A percentile compares a stretch with the other conserved stretches of the same genome.
Evolutionary conservation across 352 stramenopile genomes (phyloP).

Genomic region (Globisporangium cederbergense): DNA sequence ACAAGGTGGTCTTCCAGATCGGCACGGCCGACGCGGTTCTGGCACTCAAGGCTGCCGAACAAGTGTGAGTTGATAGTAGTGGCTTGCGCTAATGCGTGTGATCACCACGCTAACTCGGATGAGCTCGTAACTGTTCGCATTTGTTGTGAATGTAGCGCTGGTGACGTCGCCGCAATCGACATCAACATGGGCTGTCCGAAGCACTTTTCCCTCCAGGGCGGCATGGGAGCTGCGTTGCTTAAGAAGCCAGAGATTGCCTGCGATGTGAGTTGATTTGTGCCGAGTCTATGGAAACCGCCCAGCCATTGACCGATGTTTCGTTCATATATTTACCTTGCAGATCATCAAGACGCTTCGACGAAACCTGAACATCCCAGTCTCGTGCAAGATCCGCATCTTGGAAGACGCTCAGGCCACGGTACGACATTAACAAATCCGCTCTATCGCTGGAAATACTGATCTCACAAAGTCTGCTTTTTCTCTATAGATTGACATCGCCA

Average conservation of each 20-base stretch:
- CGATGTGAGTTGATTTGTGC: constrained; percentile 39
- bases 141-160: constrained; percentile 27
- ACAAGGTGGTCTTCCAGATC: constrained; percentile 88
- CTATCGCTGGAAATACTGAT: too few species aligned
- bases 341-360: constrained; percentile 79
- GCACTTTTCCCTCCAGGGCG: constrained; percentile 90
- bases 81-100: not conserved
- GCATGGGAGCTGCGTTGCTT: constrained; percentile 90
- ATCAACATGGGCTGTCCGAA: constrained; percentile 96
- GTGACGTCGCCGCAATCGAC: constrained; percentile 89
- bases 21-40: constrained; percentile 76
- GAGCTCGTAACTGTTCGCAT: not conserved
- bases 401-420: constrained; percentile 64
- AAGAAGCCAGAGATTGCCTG: constrained; percentile 85
- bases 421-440: not conserved
- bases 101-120: not conserved
- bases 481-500: constrained; percentile 60
- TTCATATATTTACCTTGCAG: constrained; percentile 13
- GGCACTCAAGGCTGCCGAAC: constrained; percentile 70
- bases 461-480: too few species aligned
- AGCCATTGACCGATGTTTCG: not conserved
- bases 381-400: constrained; percentile 86
- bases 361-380: constrained; percentile 83
- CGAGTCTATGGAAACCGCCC: not conserved
- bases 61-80: constrained; percentile 46